Base-by-base conservation (phyloP, 352 stramenopile genomes). In the Pythium aquatile region DNA sequence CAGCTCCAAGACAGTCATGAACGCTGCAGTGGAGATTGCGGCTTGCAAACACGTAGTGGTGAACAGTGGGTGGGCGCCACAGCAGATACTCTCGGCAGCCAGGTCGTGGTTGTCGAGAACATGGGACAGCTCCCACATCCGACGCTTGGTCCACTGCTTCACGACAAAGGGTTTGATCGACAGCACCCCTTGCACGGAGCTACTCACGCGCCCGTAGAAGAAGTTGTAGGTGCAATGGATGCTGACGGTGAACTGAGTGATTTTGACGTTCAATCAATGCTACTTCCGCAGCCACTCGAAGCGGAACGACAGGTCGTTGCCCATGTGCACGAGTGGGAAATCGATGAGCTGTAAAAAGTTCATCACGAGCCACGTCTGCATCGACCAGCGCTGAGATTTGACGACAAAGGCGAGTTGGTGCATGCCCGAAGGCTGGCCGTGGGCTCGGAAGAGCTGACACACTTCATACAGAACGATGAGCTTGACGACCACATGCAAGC, bases 31-130 rank as follows among this genome's bases (percentile, higher is more conserved):
- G 3, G 71, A 78, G 49, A 75, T 77, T 37, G 73, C 54, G 29
- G 68, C 76, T 37, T 83, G 73, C 4, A 83, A 54, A 55, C 65
- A 81, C 51, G 68, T 69, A 1, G 61, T 67, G 0, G 68, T 71
- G 42, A 83, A 83, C 1, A 81, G 59, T 7, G 73, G 47, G 24
- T 77, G 72, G 0, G 55, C 40, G 17, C 68, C 66, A 47, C 60
- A 29, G 46, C 57, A 13, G 51, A 63, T 17, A 48, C 58, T 16
- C 35, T 68, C 53, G 0, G 61, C 55, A 0, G 66, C 64, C 1
- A 77, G 40, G 66, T 84, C 74, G 6, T 73, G 37, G 16, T 77
- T 53, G 3, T 64, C 20, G 14, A 48, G 63, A 2, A 73, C 57
- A 2, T 66, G 30, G 39, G 65, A 70, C 17, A 73, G 46, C n/a